phyloP scores from a whole-genome alignment of 495 filamentous ascomycete species.

The Cetradonia linearis region DNA sequence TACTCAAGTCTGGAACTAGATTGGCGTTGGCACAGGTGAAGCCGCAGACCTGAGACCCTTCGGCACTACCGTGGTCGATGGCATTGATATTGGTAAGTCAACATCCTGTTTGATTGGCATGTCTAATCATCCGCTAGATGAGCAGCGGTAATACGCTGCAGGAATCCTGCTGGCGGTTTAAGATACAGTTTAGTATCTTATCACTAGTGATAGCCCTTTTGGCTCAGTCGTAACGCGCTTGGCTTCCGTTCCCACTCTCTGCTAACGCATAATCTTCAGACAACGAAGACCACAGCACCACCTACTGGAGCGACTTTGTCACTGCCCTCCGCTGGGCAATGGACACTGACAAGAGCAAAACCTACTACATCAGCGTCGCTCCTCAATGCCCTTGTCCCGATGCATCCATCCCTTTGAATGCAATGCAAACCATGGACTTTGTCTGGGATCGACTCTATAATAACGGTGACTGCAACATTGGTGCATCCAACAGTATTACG shows the following conservation, averaged over 20 bases:
- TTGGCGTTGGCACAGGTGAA: conserved; percentile 35
- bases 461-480: conserved; percentile 30
- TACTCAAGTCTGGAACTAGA: conserved; percentile 43
- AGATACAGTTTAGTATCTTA: too few relatives aligned
- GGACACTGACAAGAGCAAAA: conserved; percentile 33
- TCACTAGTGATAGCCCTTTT: too few relatives aligned
- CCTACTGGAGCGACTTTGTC: conserved; percentile 37
- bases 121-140: conserved; percentile 1
- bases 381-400: conserved; percentile 49
- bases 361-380: conserved; percentile 47
- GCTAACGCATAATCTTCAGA: conserved; percentile 22
- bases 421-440: conserved; percentile 32
- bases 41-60: conserved; percentile 38
- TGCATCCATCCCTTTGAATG: conserved; percentile 37
- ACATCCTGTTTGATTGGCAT: neutral
- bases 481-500: conserved; percentile 31
- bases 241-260: too few relatives aligned
- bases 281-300: conserved; percentile 27
- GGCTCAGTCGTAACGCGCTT: too few relatives aligned
- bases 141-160: too few relatives aligned
- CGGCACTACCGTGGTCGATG: conserved; percentile 43
- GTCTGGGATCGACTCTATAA: conserved; percentile 43
- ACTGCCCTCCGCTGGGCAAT: conserved; percentile 38
- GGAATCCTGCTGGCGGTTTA: too few relatives aligned
- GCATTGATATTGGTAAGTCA: conserved; percentile 48